Evolutionary conservation across 441 rosid genomes (phyloP).

Genomic region (Euphorbia schlechtendalii): DNA sequence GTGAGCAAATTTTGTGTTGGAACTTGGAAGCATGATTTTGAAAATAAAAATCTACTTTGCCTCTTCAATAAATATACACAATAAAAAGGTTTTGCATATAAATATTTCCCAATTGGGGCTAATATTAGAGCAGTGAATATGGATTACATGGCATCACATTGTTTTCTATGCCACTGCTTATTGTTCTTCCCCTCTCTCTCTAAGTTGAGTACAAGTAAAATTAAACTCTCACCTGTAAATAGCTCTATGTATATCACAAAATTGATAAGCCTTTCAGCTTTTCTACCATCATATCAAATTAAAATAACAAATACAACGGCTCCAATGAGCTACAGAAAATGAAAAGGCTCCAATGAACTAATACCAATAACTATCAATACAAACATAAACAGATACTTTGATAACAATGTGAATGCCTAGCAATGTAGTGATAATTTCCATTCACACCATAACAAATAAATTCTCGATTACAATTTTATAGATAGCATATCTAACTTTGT

Average conservation of each 20-base stretch:
- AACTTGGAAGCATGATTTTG: not conserved
- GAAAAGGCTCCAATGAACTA: not conserved
- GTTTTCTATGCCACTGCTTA: not conserved
- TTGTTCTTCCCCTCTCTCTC: constrained; percentile 2
- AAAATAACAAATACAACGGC: not conserved
- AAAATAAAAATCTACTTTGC: not conserved
- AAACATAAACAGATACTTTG: not conserved
- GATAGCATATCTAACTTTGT: not conserved
- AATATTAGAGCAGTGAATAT: not conserved
- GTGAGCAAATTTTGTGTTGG: not conserved
- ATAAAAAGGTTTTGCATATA: not conserved
- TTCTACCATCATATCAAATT: not conserved
- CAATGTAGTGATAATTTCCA: not conserved
- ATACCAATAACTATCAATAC: not conserved
- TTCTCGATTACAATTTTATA: not conserved
- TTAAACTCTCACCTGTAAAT: not conserved
- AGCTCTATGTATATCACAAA: not conserved
- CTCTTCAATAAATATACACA: not conserved
- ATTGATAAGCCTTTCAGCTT: not conserved
- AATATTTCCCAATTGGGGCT: not conserved
- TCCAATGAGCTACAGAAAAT: not conserved
- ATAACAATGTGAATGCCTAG: not conserved
- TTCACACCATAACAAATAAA: not conserved
- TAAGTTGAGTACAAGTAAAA: constrained; percentile 5
- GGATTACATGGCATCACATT: not conserved